Evolutionary conservation across 768 basidiomycete genomes (phyloP).

Genomic region (Pleurotus citrinopileatus): DNA sequence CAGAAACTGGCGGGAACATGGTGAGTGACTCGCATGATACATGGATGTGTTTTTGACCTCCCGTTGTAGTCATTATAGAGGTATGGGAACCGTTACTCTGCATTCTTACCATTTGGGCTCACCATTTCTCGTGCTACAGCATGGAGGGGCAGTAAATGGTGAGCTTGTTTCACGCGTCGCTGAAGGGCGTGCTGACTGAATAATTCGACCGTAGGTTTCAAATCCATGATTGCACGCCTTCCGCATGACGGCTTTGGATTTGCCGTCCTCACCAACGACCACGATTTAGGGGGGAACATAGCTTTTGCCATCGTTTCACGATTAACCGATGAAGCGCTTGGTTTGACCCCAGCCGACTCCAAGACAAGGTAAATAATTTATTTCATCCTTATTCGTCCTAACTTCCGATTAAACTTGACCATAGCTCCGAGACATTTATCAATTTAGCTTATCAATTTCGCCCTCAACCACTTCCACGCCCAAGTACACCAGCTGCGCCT

Average conservation of each 20-base stretch:
- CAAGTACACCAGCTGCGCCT: constrained; percentile 14
- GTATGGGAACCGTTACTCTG: neutral
- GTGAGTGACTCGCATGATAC: too few species aligned
- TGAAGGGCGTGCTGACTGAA: neutral
- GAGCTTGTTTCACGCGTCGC: neutral
- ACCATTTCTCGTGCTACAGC: neutral
- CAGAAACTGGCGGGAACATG: constrained; percentile 23
- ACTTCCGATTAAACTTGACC: too few species aligned
- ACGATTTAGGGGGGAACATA: constrained; percentile 9
- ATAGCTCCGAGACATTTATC: constrained; percentile 2
- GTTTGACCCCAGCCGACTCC: constrained; percentile 22
- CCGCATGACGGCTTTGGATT: constrained; percentile 12
- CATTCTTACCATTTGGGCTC: too few species aligned
- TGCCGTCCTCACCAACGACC: constrained; percentile 15
- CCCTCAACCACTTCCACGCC: constrained; percentile 14
- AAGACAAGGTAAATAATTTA: constrained; percentile 16
- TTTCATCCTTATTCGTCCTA: too few species aligned
- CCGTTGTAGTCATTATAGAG: constrained; percentile 7
- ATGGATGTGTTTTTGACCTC: too few species aligned
- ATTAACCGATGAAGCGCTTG: constrained; percentile 13
- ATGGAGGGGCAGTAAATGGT: constrained; percentile 3
- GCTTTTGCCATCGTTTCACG: constrained; percentile 9
- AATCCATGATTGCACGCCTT: constrained; percentile 16
- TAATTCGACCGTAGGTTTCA: constrained; percentile 13
- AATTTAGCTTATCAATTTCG: neutral